A percentile compares a stretch with the other conserved stretches of the same genome.
Evolutionary conservation across 371 early-diverging fungal genomes (phyloP).

Genomic region (Gilbertella persicaria): DNA sequence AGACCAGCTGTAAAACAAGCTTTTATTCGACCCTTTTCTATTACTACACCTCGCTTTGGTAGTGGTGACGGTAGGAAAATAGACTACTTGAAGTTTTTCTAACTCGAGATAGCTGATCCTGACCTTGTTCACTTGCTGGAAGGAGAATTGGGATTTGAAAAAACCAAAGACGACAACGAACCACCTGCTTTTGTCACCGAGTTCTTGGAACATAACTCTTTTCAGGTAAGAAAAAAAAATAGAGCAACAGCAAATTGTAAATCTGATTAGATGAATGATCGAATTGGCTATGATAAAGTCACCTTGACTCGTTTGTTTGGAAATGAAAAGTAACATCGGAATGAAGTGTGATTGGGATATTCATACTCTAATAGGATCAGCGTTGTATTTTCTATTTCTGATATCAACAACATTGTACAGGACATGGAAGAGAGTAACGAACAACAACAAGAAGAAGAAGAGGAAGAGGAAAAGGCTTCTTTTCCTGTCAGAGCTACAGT

Average conservation of each 20-base stretch:
- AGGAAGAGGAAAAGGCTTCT: conserved; percentile 24
- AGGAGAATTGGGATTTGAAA: conserved; percentile 78
- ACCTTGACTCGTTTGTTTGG: conserved; percentile 75
- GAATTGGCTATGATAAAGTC: conserved; percentile 72
- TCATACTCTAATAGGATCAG: conserved; percentile 52
- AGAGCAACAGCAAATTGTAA: conserved; percentile 2
- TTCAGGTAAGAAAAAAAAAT: conserved; percentile 45
- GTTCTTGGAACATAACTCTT: conserved; percentile 68
- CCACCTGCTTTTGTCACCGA: conserved; percentile 57
- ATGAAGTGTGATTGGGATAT: neutral
- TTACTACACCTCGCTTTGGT: conserved; percentile 9
- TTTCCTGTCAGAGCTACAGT: conserved; percentile 64
- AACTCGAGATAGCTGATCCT: conserved; percentile 44
- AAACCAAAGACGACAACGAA: conserved; percentile 44
- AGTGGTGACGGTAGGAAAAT: conserved; percentile 23
- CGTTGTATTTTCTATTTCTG: conserved; percentile 76
- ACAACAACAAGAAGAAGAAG: conserved; percentile 2
- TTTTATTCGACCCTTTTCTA: conserved; percentile 9
- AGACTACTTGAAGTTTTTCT: neutral
- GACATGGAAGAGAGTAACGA: conserved; percentile 9
- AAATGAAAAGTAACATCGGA: conserved; percentile 68
- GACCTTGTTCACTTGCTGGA: conserved; percentile 64
- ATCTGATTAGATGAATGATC: conserved; percentile 69
- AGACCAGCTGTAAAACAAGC: neutral
- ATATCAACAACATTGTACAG: conserved; percentile 64